A percentile compares a stretch with the other conserved stretches of the same genome.
phyloP scores from a whole-genome alignment of 2,329 filamentous ascomycete genomes.

The Arthrobotrys sphaeroides region DNA sequence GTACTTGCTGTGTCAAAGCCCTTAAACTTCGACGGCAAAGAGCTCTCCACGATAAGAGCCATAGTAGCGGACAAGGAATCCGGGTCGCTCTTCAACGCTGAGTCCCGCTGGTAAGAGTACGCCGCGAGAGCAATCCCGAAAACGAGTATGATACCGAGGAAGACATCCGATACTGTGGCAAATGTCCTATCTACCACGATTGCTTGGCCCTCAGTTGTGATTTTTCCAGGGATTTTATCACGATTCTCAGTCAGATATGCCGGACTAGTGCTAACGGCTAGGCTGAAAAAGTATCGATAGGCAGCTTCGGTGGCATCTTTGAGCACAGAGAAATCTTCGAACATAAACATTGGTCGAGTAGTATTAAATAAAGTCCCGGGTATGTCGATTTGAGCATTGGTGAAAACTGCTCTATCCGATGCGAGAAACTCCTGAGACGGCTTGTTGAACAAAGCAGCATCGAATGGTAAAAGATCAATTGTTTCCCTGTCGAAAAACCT shows the following conservation, averaged over 20 bases:
- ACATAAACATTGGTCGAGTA: background rate
- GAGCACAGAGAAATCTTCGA: background rate
- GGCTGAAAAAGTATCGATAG: slow-evolving; percentile 25
- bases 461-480: background rate
- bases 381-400: background rate
- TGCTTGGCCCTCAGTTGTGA: background rate
- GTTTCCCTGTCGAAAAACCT: background rate
- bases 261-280: slow-evolving; percentile 8
- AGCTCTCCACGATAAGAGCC: slow-evolving; percentile 8
- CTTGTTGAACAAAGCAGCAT: slow-evolving; percentile 4
- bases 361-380: slow-evolving; percentile 1
- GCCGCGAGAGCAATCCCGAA: background rate
- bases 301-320: background rate
- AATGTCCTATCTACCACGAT: slow-evolving; percentile 22
- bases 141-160: background rate
- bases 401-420: slow-evolving; percentile 21
- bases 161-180: slow-evolving; percentile 6
- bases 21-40: background rate
- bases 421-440: background rate
- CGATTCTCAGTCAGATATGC: background rate
- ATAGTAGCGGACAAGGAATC: slow-evolving; percentile 18
- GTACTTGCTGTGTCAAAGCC: slow-evolving; percentile 11
- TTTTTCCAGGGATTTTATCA: background rate
- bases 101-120: slow-evolving; percentile 22
- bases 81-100: background rate